These are phyloP conservation scores for Cystobasidiopsis lactophilus DNA, from an alignment of 768 basidiomycete species.

Conservation along the genomic window DNA sequence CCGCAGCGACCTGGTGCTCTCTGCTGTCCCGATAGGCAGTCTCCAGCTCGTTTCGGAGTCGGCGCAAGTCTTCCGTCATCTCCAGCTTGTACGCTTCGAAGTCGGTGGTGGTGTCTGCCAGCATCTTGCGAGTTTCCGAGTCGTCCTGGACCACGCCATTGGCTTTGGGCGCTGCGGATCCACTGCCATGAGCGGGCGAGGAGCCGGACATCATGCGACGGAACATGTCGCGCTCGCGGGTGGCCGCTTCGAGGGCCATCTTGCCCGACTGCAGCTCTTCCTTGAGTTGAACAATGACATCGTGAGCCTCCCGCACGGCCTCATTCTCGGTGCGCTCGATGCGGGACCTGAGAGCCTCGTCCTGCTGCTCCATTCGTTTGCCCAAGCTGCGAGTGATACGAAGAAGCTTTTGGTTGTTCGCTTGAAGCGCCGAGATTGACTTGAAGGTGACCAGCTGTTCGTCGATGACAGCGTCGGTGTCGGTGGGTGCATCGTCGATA, in stretches of 20 bases:
- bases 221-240: slow-evolving; percentile 72
- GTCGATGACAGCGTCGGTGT: slow-evolving; percentile 50
- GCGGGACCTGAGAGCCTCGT: slow-evolving; percentile 26
- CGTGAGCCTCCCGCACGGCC: slow-evolving; percentile 68
- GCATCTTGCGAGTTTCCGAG: slow-evolving; percentile 29
- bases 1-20: slow-evolving; percentile 41
- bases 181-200: not conserved
- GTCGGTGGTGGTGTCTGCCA: slow-evolving; percentile 51
- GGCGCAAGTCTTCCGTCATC: slow-evolving; percentile 52
- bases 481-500: slow-evolving; percentile 14
- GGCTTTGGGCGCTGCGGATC: slow-evolving; percentile 21
- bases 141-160: slow-evolving; percentile 16
- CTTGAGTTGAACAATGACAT: slow-evolving; percentile 57
- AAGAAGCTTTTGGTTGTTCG: slow-evolving; percentile 74
- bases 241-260: slow-evolving; percentile 52
- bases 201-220: slow-evolving; percentile 40
- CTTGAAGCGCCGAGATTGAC: slow-evolving; percentile 55
- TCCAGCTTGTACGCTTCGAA: slow-evolving; percentile 62
- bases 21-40: slow-evolving; percentile 46
- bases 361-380: slow-evolving; percentile 60
- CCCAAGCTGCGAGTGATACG: slow-evolving; percentile 65
- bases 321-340: slow-evolving; percentile 26
- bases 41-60: slow-evolving; percentile 47
- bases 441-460: slow-evolving; percentile 72
- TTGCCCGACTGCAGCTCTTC: slow-evolving; percentile 58